A percentile compares a stretch with the other conserved stretches of the same genome.
Conservation (phyloP, 345 rosid genomes). For the Eucalyptus sideroxylon region DNA sequence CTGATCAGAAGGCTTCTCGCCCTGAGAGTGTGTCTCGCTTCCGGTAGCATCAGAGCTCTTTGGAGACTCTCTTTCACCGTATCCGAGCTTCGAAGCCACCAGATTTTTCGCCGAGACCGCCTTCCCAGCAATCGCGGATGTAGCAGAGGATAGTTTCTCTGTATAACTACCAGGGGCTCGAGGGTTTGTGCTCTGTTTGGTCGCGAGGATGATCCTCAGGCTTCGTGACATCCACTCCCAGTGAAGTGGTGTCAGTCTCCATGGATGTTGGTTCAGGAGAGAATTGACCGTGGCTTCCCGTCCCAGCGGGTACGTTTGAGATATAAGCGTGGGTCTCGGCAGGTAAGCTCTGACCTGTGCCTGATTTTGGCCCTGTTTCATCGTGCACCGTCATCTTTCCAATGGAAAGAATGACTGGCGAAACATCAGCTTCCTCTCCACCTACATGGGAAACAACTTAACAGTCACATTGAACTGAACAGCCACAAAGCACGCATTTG, state of each 20-base stretch:
- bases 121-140: not conserved
- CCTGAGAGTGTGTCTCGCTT: not conserved
- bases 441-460: not conserved
- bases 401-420: not conserved
- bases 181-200: not conserved
- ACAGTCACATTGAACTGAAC: not conserved
- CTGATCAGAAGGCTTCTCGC: not conserved
- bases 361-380: not conserved
- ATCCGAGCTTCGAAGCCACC: conserved; percentile 10
- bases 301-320: conserved; percentile 9
- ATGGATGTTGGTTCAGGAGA: conserved; percentile 21
- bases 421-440: not conserved
- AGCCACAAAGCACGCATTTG: not conserved
- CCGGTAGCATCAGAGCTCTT: not conserved
- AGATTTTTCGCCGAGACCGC: conserved; percentile 3
- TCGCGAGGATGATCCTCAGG: not conserved
- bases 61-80: not conserved
- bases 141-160: not conserved
- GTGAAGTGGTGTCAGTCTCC: not conserved
- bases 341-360: not conserved
- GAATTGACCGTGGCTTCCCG: conserved; percentile 55
- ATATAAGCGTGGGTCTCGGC: not conserved
- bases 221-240: not conserved
- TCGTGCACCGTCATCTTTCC: not conserved
- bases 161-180: not conserved